Evolutionary conservation across 352 stramenopile genomes (phyloP), one percentile per base, ranked within the genome.

Genomic region (Pythium phragmitis): DNA sequence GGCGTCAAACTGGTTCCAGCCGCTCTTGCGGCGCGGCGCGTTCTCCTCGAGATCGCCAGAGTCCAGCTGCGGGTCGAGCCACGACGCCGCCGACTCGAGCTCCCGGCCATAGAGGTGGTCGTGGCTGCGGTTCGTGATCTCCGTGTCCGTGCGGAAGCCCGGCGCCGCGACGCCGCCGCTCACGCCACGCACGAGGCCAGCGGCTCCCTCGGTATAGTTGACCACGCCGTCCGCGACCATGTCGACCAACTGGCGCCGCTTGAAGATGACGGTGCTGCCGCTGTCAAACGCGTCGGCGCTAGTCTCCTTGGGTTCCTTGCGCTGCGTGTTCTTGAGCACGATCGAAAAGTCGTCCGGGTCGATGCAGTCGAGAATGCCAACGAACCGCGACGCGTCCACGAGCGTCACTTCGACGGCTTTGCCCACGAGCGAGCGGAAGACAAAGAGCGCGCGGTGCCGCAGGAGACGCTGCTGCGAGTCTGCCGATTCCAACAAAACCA

Each of bases 1-100:
- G 7, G 91, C 94, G 63, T 98, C 87, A 66, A 99, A 99, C 78
- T 99, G 96, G 84, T 99, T 97, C 96, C 96, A 99, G 1, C 55
- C 70, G 2, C 59, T 69, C 70, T 89, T 87, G 42, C 79, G 72
- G 17, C 78, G 77, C 37, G 62, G 48, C 34, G 73, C 34, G 11
- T 39, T 49, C 26, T 92, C 81, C 47, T 94, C 86, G 3, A 94
- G 74, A 9, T 87, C 80, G 8, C 80, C 82, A 2, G 77, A 87
- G 65, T 92, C 86, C n/a, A 94, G 64, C 28, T 86, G 75, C 23
- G 86, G 83, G 54, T 94, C 86, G 19, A 94, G 70, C 86, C 86
- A 94, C 59, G 83, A 91, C n/a, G 77, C 79, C 12, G 86, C 86
- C 1, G 73, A 57, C 61, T 91, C 69, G 50, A 92, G 73, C 55